Evolutionary conservation across 78 protist genomes (phyloP).

Genomic region (Monosiga brevicollis): DNA sequence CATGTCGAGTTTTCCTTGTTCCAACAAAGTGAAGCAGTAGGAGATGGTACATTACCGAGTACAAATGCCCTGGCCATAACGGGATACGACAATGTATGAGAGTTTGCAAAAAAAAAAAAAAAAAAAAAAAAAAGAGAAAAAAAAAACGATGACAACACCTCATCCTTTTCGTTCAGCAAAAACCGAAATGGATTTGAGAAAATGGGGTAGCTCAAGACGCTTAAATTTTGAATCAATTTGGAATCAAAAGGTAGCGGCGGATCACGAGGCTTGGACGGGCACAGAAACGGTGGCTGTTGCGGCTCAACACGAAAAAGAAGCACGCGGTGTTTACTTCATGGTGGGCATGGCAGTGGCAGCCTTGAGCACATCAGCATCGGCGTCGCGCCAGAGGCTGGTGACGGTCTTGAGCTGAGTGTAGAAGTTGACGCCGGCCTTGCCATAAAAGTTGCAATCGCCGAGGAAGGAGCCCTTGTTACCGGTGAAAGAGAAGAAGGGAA

Average conservation of each 20-base stretch:
- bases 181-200: no score
- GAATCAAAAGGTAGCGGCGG: no score
- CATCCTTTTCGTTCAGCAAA: no score
- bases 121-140: no score
- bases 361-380: conserved; percentile 18
- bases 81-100: neutral
- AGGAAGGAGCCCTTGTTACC: conserved; percentile 77
- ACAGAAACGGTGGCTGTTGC: no score
- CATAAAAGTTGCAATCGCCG: conserved; percentile 87
- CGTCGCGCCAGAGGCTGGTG: conserved; percentile 74
- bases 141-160: no score
- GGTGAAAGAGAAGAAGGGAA: conserved; percentile 93
- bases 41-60: no score
- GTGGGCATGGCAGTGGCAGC: conserved; percentile 10
- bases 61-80: neutral
- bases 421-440: conserved; percentile 73
- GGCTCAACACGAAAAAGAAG: no score
- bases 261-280: no score
- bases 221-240: no score
- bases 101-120: neutral
- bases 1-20: neutral
- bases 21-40: no score
- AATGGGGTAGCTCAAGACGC: no score
- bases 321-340: conserved; percentile 1
- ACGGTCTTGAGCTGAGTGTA: conserved; percentile 85